A percentile compares a stretch with the other conserved stretches of the same genome.
phyloP scores from a whole-genome alignment of 345 rosid genomes.

The Eucalyptus rudis region DNA sequence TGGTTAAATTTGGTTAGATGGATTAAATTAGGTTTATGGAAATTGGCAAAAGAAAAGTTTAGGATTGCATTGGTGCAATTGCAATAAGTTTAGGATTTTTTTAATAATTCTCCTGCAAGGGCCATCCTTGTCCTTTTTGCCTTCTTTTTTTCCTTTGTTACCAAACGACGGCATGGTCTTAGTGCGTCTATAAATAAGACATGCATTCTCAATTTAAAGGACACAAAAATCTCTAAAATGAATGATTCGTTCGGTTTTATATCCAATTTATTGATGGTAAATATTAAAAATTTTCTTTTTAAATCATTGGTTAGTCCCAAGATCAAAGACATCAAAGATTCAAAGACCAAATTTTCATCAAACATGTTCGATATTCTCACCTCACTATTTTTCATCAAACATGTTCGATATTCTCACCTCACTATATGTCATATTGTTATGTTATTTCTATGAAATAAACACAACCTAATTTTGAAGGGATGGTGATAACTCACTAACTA shows the following conservation, averaged over 20 bases:
- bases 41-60: no score
- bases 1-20: accelerated
- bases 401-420: background rate
- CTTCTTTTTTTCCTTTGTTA: no score
- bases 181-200: background rate
- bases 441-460: background rate
- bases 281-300: background rate
- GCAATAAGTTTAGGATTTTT: no score
- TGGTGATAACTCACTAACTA: background rate
- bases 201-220: background rate
- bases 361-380: background rate
- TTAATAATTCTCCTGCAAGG: accelerated
- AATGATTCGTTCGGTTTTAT: background rate
- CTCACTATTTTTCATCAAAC: background rate
- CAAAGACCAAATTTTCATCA: no score
- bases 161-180: background rate
- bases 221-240: background rate
- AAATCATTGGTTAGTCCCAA: background rate
- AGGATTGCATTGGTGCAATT: accelerated
- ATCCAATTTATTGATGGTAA: background rate
- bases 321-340: background rate
- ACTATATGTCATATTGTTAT: background rate
- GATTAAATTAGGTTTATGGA: accelerated
- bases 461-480: background rate
- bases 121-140: no score